Conservation (phyloP, 164 flowering plant species). For the Malania oleifera region DNA sequence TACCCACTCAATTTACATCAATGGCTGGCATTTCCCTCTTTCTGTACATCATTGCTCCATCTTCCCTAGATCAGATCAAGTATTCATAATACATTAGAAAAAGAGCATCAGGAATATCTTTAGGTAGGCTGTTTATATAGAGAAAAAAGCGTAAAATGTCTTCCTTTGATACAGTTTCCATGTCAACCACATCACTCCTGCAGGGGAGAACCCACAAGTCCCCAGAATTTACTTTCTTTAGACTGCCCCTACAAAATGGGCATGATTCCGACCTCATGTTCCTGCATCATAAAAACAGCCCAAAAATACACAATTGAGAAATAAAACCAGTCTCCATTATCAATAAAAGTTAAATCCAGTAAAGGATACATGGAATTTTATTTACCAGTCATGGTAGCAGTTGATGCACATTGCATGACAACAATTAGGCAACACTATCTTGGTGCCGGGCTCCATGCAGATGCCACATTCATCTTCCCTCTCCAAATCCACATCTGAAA, state of each 20-base stretch:
- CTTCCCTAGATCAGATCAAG: slow-evolving; percentile 21
- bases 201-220: slow-evolving; percentile 7
- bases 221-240: slow-evolving; percentile 35
- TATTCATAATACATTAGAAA: slow-evolving; percentile 60
- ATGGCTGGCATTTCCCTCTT: slow-evolving; percentile 5
- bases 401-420: slow-evolving; percentile 4
- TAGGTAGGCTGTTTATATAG: slow-evolving; percentile 42
- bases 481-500: slow-evolving; percentile 19
- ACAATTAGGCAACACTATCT: not conserved
- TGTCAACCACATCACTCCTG: not conserved
- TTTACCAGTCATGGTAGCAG: slow-evolving; percentile 4
- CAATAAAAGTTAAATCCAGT: not conserved
- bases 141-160: slow-evolving; percentile 33
- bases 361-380: not conserved
- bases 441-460: slow-evolving; percentile 51
- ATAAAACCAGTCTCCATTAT: not conserved
- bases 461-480: slow-evolving; percentile 90
- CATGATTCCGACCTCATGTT: slow-evolving; percentile 2
- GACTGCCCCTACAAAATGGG: not conserved
- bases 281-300: not conserved
- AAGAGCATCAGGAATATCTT: slow-evolving; percentile 52
- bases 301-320: not conserved
- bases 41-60: slow-evolving; percentile 9
- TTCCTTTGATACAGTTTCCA: slow-evolving; percentile 20
- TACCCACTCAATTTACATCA: slow-evolving; percentile 10